These are phyloP conservation scores for Iberis pinnata DNA, from an alignment of 345 rosid species.

Conservation along the genomic window DNA sequence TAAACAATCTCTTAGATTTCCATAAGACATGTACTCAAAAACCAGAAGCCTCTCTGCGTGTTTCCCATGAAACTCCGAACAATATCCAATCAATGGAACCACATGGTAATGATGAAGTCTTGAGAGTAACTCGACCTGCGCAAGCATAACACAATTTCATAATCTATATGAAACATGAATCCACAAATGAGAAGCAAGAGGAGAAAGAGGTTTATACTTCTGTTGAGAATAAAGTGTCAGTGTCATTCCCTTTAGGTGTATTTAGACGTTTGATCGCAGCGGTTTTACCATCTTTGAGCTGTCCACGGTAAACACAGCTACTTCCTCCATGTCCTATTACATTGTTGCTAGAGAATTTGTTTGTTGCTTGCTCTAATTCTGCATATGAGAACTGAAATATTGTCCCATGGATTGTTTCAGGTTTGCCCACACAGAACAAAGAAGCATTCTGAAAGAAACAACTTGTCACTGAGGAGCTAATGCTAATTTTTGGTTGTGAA, in stretches of 20 bases:
- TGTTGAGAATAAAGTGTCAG: constrained; percentile 52
- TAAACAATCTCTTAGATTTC: constrained; percentile 78
- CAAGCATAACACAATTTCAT: not conserved
- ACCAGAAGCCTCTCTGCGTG: constrained; percentile 77
- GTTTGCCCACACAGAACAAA: constrained; percentile 41
- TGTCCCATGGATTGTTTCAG: constrained; percentile 47
- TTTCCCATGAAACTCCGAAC: constrained; percentile 71
- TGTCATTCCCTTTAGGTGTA: constrained; percentile 55
- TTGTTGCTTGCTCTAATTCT: constrained; percentile 69
- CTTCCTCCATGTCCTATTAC: constrained; percentile 87
- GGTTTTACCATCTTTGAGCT: constrained; percentile 68
- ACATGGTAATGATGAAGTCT: constrained; percentile 93
- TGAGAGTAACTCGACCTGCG: constrained; percentile 70
- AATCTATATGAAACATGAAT: not conserved
- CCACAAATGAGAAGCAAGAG: not conserved
- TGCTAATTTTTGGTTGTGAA: constrained; percentile 34
- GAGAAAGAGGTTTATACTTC: constrained; percentile 45
- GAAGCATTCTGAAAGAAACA: constrained; percentile 52
- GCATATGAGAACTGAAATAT: constrained; percentile 56
- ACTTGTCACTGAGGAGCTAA: constrained; percentile 35
- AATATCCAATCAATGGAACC: constrained; percentile 87
- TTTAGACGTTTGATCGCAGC: constrained; percentile 81
- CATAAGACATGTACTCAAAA: constrained; percentile 75
- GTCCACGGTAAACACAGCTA: constrained; percentile 78
- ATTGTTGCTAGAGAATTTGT: constrained; percentile 62